Percentiles rank a stretch among this genome's conserved stretches.
Evolutionary conservation across 345 rosid genomes (phyloP).

Genomic region (Clausena lansium): DNA sequence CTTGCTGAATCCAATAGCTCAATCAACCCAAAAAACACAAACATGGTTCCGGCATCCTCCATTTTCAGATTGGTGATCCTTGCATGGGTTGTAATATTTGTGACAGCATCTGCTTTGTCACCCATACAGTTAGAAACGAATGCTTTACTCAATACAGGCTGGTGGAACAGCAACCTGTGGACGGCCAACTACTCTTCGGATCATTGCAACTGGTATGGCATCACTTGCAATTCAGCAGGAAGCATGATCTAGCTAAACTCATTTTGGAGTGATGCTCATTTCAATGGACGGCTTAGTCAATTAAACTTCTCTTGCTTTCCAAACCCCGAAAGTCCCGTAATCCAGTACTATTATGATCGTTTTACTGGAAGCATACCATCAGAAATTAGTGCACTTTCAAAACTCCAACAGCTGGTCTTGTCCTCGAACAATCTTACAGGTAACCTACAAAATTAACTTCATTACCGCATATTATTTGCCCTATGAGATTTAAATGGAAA

Average conservation of each 20-base stretch:
- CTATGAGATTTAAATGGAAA: no score
- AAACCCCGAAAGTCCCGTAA: no score
- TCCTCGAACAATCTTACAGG: no score
- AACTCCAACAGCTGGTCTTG: no score
- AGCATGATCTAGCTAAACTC: accelerated
- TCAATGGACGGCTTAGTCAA: background rate
- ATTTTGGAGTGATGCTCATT: accelerated
- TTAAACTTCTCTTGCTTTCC: no score
- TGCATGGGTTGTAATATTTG: background rate
- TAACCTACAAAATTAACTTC: no score
- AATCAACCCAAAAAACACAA: background rate
- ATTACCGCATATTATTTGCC: no score
- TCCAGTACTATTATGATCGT: no score
- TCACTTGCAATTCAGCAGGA: background rate
- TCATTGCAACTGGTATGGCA: background rate
- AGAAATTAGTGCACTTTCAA: no score
- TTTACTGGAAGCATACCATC: no score
- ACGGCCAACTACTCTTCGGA: background rate
- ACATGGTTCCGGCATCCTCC: background rate
- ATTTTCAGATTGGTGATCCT: background rate
- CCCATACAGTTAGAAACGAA: background rate
- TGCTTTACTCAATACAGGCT: background rate
- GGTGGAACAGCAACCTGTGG: background rate
- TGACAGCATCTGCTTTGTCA: background rate
- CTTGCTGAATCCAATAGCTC: no score